Evolutionary conservation across 352 stramenopile genomes (phyloP), one percentile per base, ranked within the genome.

Genomic region (Pythium folliculosum): DNA sequence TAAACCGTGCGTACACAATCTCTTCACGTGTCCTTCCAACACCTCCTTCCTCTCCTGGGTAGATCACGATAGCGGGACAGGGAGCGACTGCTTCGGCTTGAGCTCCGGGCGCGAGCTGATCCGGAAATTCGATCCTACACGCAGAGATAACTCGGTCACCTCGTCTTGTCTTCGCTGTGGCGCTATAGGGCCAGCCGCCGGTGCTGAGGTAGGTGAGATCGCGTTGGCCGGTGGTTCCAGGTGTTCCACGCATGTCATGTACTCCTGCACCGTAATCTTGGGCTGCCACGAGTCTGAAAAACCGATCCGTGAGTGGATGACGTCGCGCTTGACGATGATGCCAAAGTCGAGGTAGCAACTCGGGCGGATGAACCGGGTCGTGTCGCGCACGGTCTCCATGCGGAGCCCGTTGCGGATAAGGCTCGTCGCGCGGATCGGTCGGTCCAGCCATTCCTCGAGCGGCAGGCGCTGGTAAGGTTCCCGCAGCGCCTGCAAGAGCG

Each of bases 261-360:
- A 73, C 38, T 73, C 60, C 27, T 69, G 38, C 1, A 72, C 67
- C 6, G 54, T 63, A 60, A 73, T 69, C 32, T 63, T 62, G 17
- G 53, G 6, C 55, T 63, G 61, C 67, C 55, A 65, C 17, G 48
- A n/a, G 9, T 69, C 54, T 3, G 35, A 27, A 19, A 69, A 72
- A 2, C 65, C 65, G 21, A 72, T 55, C 0, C 65, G 67, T 3
- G 61, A 73, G 21, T 73, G 53, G 49, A 69, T 73, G 25, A 69
- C 67, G 17, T 54, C 67, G 19, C 44, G 55, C 56, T 70, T 70
- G 47, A 73, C 56, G 48, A 85, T 66, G 37, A 89, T 68, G 17
- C 78, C 80, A 64, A 75, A 77, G 52, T 80, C 77, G 22, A 86
- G 57, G 32, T 80, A 88, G 43, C 56, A 78, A 8, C 69, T 71